Percentiles rank a stretch among this genome's conserved stretches.
phyloP scores from a whole-genome alignment of 371 early-diverging fungal species.

The Phascolomyces articulosus region DNA sequence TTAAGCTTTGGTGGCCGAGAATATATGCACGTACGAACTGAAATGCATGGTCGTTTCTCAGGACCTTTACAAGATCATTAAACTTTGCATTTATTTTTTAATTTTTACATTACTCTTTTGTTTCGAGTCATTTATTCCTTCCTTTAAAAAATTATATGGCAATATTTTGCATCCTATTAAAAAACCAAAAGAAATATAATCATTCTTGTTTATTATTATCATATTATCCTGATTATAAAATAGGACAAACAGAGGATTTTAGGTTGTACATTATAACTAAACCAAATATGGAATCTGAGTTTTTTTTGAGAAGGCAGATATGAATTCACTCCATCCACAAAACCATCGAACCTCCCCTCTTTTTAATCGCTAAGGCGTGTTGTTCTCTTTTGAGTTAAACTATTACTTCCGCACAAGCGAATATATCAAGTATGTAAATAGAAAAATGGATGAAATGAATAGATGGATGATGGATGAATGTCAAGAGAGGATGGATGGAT shows the following conservation, averaged over 20 bases:
- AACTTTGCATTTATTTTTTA: background rate
- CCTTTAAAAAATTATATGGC: too few relatives aligned
- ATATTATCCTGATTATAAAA: too few relatives aligned
- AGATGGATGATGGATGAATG: too few relatives aligned
- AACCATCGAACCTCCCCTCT: slow-evolving; percentile 6
- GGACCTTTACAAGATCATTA: slow-evolving; percentile 16
- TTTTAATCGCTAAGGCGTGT: slow-evolving; percentile 1
- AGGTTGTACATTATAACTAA: too few relatives aligned
- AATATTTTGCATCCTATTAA: too few relatives aligned
- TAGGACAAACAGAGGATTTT: too few relatives aligned
- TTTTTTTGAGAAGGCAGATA: too few relatives aligned
- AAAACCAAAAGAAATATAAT: too few relatives aligned
- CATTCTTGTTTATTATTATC: too few relatives aligned
- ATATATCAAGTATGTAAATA: slow-evolving; percentile 11
- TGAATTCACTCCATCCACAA: background rate
- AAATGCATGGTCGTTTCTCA: slow-evolving; percentile 25
- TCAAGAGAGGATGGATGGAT: slow-evolving; percentile 12
- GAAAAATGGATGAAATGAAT: background rate
- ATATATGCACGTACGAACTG: slow-evolving; percentile 41
- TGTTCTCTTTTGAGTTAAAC: slow-evolving; percentile 12
- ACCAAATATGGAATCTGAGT: too few relatives aligned
- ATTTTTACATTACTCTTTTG: background rate
- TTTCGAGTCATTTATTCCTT: background rate
- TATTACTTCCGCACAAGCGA: slow-evolving; percentile 10
- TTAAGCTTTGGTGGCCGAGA: slow-evolving; percentile 49